Evolutionary conservation across 371 early-diverging fungal genomes (phyloP).

Genomic region (Rhizopus sp.): DNA sequence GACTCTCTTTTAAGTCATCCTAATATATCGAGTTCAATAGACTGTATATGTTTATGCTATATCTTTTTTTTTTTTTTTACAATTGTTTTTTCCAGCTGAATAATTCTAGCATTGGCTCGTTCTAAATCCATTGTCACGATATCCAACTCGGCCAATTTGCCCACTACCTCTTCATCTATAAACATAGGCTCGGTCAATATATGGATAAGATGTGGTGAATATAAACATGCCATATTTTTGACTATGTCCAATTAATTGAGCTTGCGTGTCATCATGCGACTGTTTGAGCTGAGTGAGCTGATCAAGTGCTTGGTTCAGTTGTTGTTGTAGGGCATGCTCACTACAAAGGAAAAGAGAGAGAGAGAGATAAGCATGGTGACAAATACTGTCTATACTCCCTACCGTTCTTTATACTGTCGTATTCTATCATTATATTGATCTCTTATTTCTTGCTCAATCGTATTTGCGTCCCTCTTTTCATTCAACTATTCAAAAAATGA

Average conservation of each 20-base stretch:
- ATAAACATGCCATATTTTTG: constrained; percentile 64
- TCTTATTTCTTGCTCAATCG: constrained; percentile 68
- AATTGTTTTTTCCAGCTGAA: constrained; percentile 72
- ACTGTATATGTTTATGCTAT: neutral
- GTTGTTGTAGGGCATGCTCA: constrained; percentile 82
- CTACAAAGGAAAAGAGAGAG: constrained; percentile 40
- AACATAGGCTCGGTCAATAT: neutral
- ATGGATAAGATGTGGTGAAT: neutral
- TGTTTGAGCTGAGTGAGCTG: constrained; percentile 69
- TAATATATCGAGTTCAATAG: constrained; percentile 5
- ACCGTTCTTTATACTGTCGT: constrained; percentile 79
- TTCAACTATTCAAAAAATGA: constrained; percentile 45
- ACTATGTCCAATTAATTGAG: constrained; percentile 68
- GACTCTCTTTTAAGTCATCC: constrained; percentile 52
- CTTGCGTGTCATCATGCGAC: constrained; percentile 78
- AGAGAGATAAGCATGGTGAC: neutral
- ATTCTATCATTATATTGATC: constrained; percentile 76
- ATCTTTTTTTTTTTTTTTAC: constrained; percentile 34
- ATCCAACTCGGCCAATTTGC: constrained; percentile 85
- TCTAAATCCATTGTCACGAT: constrained; percentile 85
- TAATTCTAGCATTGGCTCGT: constrained; percentile 73
- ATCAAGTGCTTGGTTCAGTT: constrained; percentile 79
- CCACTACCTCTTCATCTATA: constrained; percentile 78
- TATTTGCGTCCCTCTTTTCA: constrained; percentile 53
- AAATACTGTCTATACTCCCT: constrained; percentile 4